These are phyloP conservation scores for Jackrogersella minutella DNA, from an alignment of 495 filamentous ascomycete genomes.

Conservation along the genomic window DNA sequence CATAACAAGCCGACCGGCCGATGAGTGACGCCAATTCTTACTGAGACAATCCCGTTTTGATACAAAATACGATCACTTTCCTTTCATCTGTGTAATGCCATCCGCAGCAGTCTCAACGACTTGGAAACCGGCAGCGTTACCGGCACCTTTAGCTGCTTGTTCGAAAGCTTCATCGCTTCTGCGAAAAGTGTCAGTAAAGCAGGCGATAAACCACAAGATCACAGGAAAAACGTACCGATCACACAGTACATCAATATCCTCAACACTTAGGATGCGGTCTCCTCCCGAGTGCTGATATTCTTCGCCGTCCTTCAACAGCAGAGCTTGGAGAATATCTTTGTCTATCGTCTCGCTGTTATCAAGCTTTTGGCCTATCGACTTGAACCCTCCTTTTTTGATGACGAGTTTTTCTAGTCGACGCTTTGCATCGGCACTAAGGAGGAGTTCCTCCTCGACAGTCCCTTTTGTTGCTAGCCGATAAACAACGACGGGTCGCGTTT, in stretches of 20 bases:
- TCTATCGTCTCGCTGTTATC: constrained; percentile 60
- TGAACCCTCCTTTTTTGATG: constrained; percentile 88
- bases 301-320: constrained; percentile 71
- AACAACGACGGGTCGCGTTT: constrained; percentile 90
- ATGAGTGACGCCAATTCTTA: constrained; percentile 19
- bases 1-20: background rate
- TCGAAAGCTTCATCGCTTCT: constrained; percentile 86
- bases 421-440: constrained; percentile 91
- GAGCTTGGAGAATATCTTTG: constrained; percentile 64
- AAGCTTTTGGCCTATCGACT: constrained; percentile 66
- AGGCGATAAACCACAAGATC: background rate
- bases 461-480: constrained; percentile 93
- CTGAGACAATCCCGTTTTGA: background rate
- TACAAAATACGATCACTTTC: constrained; percentile 8
- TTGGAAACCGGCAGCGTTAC: constrained; percentile 68
- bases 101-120: constrained; percentile 69
- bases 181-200: constrained; percentile 12
- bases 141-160: constrained; percentile 76
- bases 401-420: constrained; percentile 93
- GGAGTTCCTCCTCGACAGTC: constrained; percentile 88
- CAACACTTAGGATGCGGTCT: constrained; percentile 73
- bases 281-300: constrained; percentile 64
- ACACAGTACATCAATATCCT: constrained; percentile 79
- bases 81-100: constrained; percentile 51
- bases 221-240: constrained; percentile 56